Conservation (phyloP, 176 grass and related monocot genomes). For the Oryza meyeriana region DNA sequence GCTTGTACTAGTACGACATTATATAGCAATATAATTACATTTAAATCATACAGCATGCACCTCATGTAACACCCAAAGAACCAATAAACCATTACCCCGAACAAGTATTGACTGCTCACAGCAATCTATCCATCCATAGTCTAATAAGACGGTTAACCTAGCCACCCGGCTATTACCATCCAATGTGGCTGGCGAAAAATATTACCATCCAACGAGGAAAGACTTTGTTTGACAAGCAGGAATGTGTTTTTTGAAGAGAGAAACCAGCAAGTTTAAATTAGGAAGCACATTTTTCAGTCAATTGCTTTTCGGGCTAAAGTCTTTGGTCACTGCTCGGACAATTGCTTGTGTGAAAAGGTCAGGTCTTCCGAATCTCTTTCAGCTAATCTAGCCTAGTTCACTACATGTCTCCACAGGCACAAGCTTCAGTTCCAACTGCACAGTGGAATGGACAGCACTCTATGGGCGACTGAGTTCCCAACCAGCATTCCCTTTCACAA, state of each 20-base stretch:
- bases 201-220: background rate
- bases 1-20: constrained; percentile 22
- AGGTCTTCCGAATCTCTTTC: background rate
- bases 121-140: constrained; percentile 23
- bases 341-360: background rate
- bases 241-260: background rate
- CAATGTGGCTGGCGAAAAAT: no score
- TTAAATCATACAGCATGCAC: constrained; percentile 29
- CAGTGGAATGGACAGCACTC: background rate
- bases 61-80: constrained; percentile 33
- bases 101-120: constrained; percentile 30
- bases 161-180: background rate
- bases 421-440: constrained; percentile 21
- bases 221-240: background rate
- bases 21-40: constrained; percentile 43
- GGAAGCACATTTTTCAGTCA: background rate
- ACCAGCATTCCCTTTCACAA: constrained; percentile 14
- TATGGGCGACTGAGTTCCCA: background rate
- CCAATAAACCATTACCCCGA: constrained; percentile 23
- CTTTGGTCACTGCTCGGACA: no score
- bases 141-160: background rate
- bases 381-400: constrained; percentile 35
- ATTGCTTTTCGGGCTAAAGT: background rate
- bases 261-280: background rate
- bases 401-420: background rate